phyloP scores from a whole-genome alignment of 1,139 yeast species.

The Magnusiomyces magnusii region DNA sequence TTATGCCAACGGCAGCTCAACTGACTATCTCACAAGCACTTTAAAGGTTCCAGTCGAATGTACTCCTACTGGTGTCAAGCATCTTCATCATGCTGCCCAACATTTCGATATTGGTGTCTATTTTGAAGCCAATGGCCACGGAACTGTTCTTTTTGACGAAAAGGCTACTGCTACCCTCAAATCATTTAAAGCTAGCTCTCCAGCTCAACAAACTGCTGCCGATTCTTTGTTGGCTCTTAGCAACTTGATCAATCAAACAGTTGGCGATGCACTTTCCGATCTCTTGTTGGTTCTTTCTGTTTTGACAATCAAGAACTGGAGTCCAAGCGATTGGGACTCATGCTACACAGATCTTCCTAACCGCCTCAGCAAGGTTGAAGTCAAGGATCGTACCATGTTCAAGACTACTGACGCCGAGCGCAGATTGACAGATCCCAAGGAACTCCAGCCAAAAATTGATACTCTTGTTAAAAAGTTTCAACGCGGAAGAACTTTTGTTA shows the following conservation, averaged over 20 bases:
- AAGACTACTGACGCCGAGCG: slow-evolving; percentile 90
- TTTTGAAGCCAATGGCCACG: slow-evolving; percentile 99
- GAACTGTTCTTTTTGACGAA: slow-evolving; percentile 78
- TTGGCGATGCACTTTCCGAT: slow-evolving; percentile 95
- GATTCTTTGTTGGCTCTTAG: slow-evolving; percentile 50
- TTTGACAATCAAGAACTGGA: slow-evolving; percentile 46
- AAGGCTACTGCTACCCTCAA: slow-evolving; percentile 41
- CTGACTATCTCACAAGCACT: slow-evolving; percentile 54
- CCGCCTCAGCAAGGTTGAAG: slow-evolving; percentile 69
- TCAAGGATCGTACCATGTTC: slow-evolving; percentile 71
- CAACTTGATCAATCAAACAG: slow-evolving; percentile 84
- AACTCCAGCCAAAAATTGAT: slow-evolving; percentile 71
- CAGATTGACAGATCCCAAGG: slow-evolving; percentile 63
- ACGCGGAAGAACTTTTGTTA: slow-evolving; percentile 79
- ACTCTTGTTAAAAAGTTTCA: slow-evolving; percentile 48
- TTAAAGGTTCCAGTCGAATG: slow-evolving; percentile 75
- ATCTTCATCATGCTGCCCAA: slow-evolving; percentile 82
- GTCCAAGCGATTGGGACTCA: slow-evolving; percentile 67
- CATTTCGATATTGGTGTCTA: slow-evolving; percentile 85
- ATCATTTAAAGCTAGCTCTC: slow-evolving; percentile 29
- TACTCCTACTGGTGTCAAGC: slow-evolving; percentile 95
- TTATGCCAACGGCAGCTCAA: slow-evolving; percentile 91
- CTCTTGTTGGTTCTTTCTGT: slow-evolving; percentile 68
- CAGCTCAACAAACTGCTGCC: slow-evolving; percentile 41
- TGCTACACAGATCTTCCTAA: slow-evolving; percentile 84